Evolutionary conservation across 805 yeast genomes (phyloP).

Genomic region (Starmerella etchellsii): DNA sequence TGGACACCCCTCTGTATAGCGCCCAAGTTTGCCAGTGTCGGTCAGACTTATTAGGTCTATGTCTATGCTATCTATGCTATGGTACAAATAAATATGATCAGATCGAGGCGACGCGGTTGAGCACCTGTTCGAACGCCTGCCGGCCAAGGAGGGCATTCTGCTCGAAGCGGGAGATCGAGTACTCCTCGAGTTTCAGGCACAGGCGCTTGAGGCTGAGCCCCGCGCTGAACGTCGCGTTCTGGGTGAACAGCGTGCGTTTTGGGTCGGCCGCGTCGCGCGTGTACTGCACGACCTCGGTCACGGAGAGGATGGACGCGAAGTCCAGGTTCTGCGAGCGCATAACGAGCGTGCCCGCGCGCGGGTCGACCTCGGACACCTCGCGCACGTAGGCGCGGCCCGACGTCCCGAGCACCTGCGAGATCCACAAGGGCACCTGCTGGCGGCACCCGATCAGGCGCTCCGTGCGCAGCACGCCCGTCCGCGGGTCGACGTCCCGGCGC

Average conservation of each 20-base stretch:
- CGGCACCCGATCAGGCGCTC: constrained; percentile 82
- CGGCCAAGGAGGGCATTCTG: constrained; percentile 80
- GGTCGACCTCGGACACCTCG: constrained; percentile 77
- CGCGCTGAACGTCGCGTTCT: constrained; percentile 81
- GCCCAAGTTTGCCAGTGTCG: too few species aligned
- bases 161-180: constrained; percentile 79
- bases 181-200: constrained; percentile 77
- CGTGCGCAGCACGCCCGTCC: constrained; percentile 47
- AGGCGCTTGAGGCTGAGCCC: constrained; percentile 56
- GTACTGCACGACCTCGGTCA: constrained; percentile 78
- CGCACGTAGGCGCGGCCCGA: constrained; percentile 65
- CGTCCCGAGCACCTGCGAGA: constrained; percentile 59
- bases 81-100: too few species aligned
- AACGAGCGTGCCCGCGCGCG: constrained; percentile 46
- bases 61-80: too few species aligned
- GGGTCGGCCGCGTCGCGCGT: constrained; percentile 51
- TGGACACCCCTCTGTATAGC: too few species aligned
- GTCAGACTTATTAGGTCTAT: too few species aligned
- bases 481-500: constrained; percentile 50
- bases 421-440: constrained; percentile 78
- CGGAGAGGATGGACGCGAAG: constrained; percentile 59
- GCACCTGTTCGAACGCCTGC: constrained; percentile 70
- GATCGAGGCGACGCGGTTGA: constrained; percentile 28
- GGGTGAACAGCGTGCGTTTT: constrained; percentile 50
- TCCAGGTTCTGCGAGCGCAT: constrained; percentile 83